phyloP scores from a whole-genome alignment of 352 stramenopile species.

The Pythium myriotylum region DNA sequence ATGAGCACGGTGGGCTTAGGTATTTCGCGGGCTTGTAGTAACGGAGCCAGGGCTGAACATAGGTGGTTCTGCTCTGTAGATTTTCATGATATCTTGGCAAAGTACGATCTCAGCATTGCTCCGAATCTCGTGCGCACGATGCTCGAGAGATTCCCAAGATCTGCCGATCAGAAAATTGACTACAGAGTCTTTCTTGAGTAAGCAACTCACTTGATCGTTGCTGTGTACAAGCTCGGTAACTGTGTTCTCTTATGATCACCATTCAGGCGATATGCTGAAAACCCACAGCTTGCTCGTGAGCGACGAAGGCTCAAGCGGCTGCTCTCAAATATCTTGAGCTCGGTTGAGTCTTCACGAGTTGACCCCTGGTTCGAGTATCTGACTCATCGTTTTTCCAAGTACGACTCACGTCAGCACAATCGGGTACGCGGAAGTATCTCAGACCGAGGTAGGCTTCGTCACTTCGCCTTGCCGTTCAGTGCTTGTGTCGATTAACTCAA shows the following conservation, averaged over 20 bases:
- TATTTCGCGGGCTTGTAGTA: neutral
- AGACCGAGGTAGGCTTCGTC: slow-evolving; percentile 29
- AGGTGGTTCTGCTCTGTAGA: slow-evolving; percentile 21
- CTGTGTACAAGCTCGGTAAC: too few relatives aligned
- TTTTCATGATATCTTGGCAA: slow-evolving; percentile 39
- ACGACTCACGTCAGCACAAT: slow-evolving; percentile 40
- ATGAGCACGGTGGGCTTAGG: slow-evolving; percentile 42
- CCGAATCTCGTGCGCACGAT: slow-evolving; percentile 39
- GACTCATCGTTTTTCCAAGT: slow-evolving; percentile 40
- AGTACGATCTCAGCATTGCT: slow-evolving; percentile 36
- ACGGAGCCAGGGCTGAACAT: neutral
- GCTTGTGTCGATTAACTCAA: neutral
- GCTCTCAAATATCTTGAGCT: slow-evolving; percentile 20
- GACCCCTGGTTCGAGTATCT: slow-evolving; percentile 37
- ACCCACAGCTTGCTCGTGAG: slow-evolving; percentile 41
- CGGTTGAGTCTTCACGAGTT: slow-evolving; percentile 3
- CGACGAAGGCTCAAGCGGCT: slow-evolving; percentile 47
- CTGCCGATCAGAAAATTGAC: slow-evolving; percentile 34
- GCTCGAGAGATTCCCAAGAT: slow-evolving; percentile 51
- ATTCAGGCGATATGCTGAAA: slow-evolving; percentile 49
- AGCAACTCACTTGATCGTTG: slow-evolving; percentile 5
- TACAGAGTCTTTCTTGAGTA: slow-evolving; percentile 63
- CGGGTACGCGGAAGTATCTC: slow-evolving; percentile 30
- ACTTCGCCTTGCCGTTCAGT: neutral
- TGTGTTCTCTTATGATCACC: neutral